Evolutionary conservation across 768 basidiomycete genomes (phyloP).

Genomic region (Psilocybe tampanensis): DNA sequence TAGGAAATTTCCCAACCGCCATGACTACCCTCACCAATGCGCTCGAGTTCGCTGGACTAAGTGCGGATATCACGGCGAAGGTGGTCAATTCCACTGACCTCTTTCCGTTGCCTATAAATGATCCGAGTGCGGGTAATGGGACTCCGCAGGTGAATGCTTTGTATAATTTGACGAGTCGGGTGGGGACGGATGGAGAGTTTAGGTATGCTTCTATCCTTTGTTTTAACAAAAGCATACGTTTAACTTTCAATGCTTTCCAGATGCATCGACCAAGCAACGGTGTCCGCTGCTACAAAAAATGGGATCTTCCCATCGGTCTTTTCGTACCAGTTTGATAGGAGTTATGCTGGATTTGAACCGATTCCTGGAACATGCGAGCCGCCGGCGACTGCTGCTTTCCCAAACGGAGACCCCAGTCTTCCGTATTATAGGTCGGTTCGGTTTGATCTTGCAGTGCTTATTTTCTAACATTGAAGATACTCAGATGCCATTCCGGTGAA

Average conservation of each 20-base stretch:
- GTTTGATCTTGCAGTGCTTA: too few relatives aligned
- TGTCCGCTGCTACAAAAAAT: constrained; percentile 42
- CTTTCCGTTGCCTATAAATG: constrained; percentile 37
- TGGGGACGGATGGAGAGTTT: constrained; percentile 49
- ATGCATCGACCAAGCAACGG: constrained; percentile 51
- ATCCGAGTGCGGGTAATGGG: constrained; percentile 26
- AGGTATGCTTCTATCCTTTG: constrained; percentile 20
- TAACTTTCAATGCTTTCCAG: constrained; percentile 2
- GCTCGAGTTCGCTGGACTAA: constrained; percentile 20
- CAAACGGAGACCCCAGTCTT: constrained; percentile 45
- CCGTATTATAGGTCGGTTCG: constrained; percentile 48
- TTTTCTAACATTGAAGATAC: too few relatives aligned
- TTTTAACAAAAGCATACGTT: background rate
- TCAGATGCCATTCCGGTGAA: constrained; percentile 35
- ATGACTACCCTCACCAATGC: constrained; percentile 15
- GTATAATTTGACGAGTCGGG: constrained; percentile 48
- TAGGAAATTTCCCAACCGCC: constrained; percentile 29
- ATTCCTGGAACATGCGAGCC: constrained; percentile 47
- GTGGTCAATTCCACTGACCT: constrained; percentile 25
- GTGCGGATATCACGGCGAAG: constrained; percentile 9
- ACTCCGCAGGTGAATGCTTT: constrained; percentile 31
- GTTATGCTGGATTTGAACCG: constrained; percentile 46
- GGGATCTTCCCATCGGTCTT: constrained; percentile 43
- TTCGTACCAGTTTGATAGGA: constrained; percentile 50
- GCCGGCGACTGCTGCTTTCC: constrained; percentile 40